Evolutionary conservation across 257 asterid genomes (phyloP).

Genomic region (Solanum etuberosum): DNA sequence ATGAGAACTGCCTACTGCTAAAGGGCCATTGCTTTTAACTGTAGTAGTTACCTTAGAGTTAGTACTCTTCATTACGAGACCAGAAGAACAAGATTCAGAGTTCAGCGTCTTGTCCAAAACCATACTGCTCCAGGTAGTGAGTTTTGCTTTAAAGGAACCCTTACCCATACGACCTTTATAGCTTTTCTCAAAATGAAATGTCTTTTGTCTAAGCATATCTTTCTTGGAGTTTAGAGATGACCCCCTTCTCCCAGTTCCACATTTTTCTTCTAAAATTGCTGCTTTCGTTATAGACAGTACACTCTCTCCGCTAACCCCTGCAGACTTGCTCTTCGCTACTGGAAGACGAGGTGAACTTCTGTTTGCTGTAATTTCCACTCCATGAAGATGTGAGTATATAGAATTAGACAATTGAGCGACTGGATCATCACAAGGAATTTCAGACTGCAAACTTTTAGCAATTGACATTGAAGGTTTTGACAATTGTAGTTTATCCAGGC

Average conservation of each 20-base stretch:
- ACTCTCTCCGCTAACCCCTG: constrained; percentile 14
- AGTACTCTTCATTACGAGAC: constrained; percentile 24
- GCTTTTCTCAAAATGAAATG: constrained; percentile 53
- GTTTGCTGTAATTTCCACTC: constrained; percentile 8
- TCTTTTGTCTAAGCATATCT: constrained; percentile 60
- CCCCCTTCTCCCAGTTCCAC: constrained; percentile 25
- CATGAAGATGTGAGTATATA: constrained; percentile 3
- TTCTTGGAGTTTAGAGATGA: constrained; percentile 33
- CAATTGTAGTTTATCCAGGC: constrained; percentile 11
- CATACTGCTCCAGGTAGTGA: constrained; percentile 64
- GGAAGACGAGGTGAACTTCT: constrained; percentile 17
- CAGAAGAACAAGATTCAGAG: constrained; percentile 32
- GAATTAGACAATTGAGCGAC: constrained; percentile 7
- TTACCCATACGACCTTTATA: constrained; percentile 51
- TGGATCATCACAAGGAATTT: constrained; percentile 8
- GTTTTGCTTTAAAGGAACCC: constrained; percentile 60
- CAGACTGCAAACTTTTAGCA: constrained; percentile 18
- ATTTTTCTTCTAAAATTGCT: constrained; percentile 28
- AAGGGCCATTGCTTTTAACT: constrained; percentile 11
- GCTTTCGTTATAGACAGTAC: constrained; percentile 8
- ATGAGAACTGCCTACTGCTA: constrained; percentile 11
- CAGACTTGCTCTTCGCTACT: constrained; percentile 23
- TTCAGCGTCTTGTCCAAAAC: constrained; percentile 44
- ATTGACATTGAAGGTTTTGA: constrained; percentile 5
- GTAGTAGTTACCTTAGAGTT: constrained; percentile 21